phyloP scores from a whole-genome alignment of 2,329 filamentous ascomycete genomes.

The Chalaropsis ovoidea region DNA sequence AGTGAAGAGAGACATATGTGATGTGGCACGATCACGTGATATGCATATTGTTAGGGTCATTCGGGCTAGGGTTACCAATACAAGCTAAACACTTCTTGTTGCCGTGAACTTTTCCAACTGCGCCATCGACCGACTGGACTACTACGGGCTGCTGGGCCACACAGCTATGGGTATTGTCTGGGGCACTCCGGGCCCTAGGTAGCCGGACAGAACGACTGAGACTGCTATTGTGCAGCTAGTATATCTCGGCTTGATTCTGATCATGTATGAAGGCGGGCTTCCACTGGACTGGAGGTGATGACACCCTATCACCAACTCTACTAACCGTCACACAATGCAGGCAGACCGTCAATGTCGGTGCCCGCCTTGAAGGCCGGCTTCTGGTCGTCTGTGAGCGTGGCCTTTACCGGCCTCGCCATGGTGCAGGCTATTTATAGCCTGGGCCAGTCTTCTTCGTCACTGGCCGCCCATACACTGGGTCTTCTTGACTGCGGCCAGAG shows the following conservation, averaged over 20 bases:
- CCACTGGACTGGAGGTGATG: background rate
- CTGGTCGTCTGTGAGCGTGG: background rate
- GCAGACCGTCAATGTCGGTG: constrained; percentile 14
- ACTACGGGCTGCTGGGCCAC: constrained; percentile 63
- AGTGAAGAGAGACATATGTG: too few species aligned
- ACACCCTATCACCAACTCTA: background rate
- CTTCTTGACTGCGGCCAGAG: constrained; percentile 49
- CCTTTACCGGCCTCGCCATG: constrained; percentile 38
- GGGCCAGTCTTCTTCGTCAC: constrained; percentile 30
- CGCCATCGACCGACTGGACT: constrained; percentile 49
- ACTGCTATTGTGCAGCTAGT: constrained; percentile 53
- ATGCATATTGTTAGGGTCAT: too few species aligned
- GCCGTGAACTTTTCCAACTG: constrained; percentile 50
- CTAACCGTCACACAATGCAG: background rate
- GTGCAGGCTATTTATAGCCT: constrained; percentile 64
- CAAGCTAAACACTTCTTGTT: too few species aligned
- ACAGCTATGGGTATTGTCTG: constrained; percentile 60
- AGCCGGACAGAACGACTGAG: constrained; percentile 46
- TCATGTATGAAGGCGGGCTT: constrained; percentile 57
- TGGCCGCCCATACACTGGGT: constrained; percentile 35
- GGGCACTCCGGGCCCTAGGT: constrained; percentile 55
- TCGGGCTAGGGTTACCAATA: too few species aligned
- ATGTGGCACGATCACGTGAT: too few species aligned
- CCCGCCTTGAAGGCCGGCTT: constrained; percentile 15
- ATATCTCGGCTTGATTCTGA: constrained; percentile 60